Evolutionary conservation across 768 basidiomycete species (phyloP).

Genomic region (Suillus occidentalis): DNA sequence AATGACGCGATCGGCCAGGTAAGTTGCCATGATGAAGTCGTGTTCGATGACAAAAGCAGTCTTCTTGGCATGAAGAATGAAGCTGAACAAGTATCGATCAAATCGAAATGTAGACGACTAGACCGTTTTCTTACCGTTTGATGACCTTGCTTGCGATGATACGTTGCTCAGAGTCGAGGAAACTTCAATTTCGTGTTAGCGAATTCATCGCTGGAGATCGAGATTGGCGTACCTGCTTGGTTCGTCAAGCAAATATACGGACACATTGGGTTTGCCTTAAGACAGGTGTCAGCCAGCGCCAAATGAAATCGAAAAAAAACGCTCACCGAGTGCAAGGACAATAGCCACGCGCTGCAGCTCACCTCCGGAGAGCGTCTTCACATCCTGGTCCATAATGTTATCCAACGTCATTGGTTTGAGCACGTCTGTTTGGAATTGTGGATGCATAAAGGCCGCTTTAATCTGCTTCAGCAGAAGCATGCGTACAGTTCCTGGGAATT

Average conservation of each 20-base stretch:
- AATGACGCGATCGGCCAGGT: constrained; percentile 96
- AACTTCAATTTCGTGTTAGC: constrained; percentile 43
- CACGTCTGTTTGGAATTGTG: constrained; percentile 99
- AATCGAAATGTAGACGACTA: neutral
- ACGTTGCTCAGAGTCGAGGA: constrained; percentile 99
- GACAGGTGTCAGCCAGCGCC: constrained; percentile 6
- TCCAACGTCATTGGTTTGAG: constrained; percentile 97
- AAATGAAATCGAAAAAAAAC: neutral
- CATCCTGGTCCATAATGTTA: constrained; percentile 94
- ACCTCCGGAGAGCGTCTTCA: constrained; percentile 97
- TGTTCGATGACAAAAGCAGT: constrained; percentile 99
- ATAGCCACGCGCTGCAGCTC: constrained; percentile 98
- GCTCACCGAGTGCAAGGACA: constrained; percentile 80
- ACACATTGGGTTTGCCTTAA: constrained; percentile 70
- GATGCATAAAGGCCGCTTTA: constrained; percentile 95
- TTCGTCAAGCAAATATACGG: constrained; percentile 95
- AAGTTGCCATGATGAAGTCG: constrained; percentile 99
- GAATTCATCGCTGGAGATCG: constrained; percentile 4
- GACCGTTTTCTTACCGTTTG: constrained; percentile 62
- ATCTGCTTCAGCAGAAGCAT: constrained; percentile 94
- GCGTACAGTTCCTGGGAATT: constrained; percentile 95
- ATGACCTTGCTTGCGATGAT: constrained; percentile 98
- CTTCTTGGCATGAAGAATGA: constrained; percentile 95
- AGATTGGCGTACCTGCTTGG: constrained; percentile 64
- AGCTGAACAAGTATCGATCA: constrained; percentile 42